phyloP scores from a whole-genome alignment of 441 rosid genomes.

The Syzygium syzygioides region DNA sequence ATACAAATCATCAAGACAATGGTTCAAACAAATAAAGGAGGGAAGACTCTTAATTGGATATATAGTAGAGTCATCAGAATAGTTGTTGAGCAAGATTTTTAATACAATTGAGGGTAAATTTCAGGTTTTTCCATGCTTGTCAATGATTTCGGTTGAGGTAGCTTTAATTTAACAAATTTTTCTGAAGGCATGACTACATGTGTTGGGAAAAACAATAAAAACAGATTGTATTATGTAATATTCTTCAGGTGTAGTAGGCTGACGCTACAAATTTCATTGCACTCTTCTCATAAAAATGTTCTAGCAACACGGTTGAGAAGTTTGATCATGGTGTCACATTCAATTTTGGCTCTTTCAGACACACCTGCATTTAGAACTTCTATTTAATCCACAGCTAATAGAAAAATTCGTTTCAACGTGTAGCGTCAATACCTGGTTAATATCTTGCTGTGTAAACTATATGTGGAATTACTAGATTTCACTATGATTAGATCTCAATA shows the following conservation, averaged over 20 bases:
- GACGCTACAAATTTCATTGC: neutral
- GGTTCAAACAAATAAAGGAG: neutral
- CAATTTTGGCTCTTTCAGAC: neutral
- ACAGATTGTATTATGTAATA: neutral
- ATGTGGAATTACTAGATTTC: neutral
- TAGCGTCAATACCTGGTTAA: neutral
- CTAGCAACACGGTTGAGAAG: neutral
- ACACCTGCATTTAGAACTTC: neutral
- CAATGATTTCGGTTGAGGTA: neutral
- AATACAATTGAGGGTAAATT: neutral
- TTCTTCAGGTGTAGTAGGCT: neutral
- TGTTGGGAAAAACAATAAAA: neutral
- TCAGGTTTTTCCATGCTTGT: neutral
- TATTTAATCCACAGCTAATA: no score
- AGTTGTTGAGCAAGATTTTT: neutral
- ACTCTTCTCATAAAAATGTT: neutral
- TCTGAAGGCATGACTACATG: neutral
- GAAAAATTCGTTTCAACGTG: neutral
- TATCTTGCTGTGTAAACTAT: neutral
- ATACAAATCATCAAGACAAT: neutral
- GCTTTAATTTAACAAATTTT: neutral
- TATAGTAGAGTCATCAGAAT: neutral
- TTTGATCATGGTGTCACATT: neutral
- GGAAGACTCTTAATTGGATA: neutral
- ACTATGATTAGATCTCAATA: neutral